A percentile compares a stretch with the other conserved stretches of the same genome.
phyloP scores from a whole-genome alignment of 73 alveolate species.

The Paramecium sonneborni region DNA sequence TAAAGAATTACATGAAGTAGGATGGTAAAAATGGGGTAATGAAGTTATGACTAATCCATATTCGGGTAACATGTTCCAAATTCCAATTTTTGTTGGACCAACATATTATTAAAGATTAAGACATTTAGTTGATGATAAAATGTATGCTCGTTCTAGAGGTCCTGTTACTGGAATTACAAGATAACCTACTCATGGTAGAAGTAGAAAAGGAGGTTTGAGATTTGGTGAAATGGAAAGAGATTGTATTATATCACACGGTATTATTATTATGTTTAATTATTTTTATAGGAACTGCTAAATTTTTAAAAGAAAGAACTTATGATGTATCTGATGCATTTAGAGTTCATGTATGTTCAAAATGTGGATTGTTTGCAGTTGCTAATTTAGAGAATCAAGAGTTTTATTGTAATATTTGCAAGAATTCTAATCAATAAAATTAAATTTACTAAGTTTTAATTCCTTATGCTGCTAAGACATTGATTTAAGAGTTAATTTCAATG shows the following conservation, averaged over 20 bases:
- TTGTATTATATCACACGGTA: slow-evolving; percentile 99
- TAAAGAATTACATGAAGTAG: slow-evolving; percentile 87
- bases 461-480: slow-evolving; percentile 97
- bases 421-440: slow-evolving; percentile 62
- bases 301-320: slow-evolving; percentile 96
- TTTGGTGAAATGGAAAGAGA: slow-evolving; percentile 99
- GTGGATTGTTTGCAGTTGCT: slow-evolving; percentile 95
- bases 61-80: slow-evolving; percentile 95
- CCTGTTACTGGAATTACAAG: slow-evolving; percentile 97
- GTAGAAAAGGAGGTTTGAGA: slow-evolving; percentile 99
- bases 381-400: slow-evolving; percentile 83
- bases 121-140: slow-evolving; percentile 99
- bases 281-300: slow-evolving; percentile 67
- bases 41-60: slow-evolving; percentile 98
- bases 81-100: slow-evolving; percentile 98
- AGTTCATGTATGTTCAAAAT: slow-evolving; percentile 88
- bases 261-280: neutral
- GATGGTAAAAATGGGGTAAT: slow-evolving; percentile 96
- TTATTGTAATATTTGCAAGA: slow-evolving; percentile 93
- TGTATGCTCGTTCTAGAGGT: slow-evolving; percentile 96
- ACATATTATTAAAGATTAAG: slow-evolving; percentile 99
- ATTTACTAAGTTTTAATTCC: slow-evolving; percentile 94
- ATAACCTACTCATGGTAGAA: slow-evolving; percentile 99
- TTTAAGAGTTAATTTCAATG: slow-evolving; percentile 99
- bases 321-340: slow-evolving; percentile 98